phyloP scores from a whole-genome alignment of 2,329 filamentous ascomycete genomes.

The Ophiocordyceps camponoti-rufipedis region DNA sequence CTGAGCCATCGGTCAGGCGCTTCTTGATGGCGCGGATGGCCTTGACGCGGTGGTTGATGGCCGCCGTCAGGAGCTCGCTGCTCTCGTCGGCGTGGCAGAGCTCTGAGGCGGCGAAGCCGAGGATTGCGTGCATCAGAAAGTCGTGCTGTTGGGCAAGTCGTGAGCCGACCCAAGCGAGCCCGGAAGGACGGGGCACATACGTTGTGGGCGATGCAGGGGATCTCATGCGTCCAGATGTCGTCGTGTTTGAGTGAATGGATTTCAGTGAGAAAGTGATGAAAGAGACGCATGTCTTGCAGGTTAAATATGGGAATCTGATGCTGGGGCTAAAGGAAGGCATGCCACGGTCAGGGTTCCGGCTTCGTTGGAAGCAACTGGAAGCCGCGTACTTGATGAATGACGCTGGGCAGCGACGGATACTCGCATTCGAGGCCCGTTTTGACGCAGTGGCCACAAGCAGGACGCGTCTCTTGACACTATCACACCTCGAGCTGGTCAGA shows the following conservation, averaged over 20 bases:
- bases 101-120: constrained; percentile 49
- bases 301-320: constrained; percentile 40
- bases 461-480: constrained; percentile 47
- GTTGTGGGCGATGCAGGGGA: constrained; percentile 48
- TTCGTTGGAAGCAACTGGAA: neutral
- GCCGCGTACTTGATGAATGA: constrained; percentile 28
- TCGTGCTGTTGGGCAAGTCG: constrained; percentile 26
- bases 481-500: neutral
- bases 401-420: constrained; percentile 34
- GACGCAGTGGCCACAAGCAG: constrained; percentile 42
- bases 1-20: constrained; percentile 24
- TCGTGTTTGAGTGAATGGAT: constrained; percentile 48
- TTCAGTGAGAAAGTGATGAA: constrained; percentile 45
- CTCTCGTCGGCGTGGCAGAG: constrained; percentile 30
- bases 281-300: constrained; percentile 48
- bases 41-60: constrained; percentile 46
- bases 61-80: constrained; percentile 31
- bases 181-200: constrained; percentile 18
- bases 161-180: neutral
- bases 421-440: constrained; percentile 45
- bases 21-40: constrained; percentile 45
- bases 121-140: constrained; percentile 53
- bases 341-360: neutral
- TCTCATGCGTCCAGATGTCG: constrained; percentile 45
- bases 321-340: constrained; percentile 23